Evolutionary conservation across 108 stramenopile species (phyloP), one percentile per base, ranked within the genome.

Genomic region (Cylindrotheca closterium): DNA sequence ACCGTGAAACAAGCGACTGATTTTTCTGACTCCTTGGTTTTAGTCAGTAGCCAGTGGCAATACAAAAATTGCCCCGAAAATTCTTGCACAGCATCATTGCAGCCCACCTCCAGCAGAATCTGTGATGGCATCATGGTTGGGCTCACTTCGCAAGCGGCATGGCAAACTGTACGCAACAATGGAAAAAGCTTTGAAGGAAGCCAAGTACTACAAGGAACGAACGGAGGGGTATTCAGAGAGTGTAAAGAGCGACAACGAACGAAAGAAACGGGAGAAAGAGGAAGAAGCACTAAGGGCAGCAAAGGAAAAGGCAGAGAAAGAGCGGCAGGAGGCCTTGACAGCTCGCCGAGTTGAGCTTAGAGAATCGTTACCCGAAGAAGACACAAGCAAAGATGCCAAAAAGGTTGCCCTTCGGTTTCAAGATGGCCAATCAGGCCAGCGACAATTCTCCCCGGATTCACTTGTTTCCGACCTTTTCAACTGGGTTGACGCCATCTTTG

Each of bases 81-180:
- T 89, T 21, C 49, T 93, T 29, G 84, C 85, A 17, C 88, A 89
- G 56, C 91, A 93, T 78, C 91, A 89, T 51, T 86, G 88, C 47
- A 73, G 71, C 75, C 91, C 91, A 24, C 91, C 91, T 12, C 87
- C 87, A 2, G 52, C 72, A 1, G 21, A 77, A 1, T 73, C 76
- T 17, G 55, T 63, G 0, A 78, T 93, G 81, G 70, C 67, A 3
- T 60, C 75, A 28, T 93, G 91, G 91, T 48, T 86, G 25, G 78
- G 84, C 28, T 46, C 84, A 8, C 54, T 88, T 31, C 77, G 88
- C 24, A 84, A 87, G 56, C 82, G 88, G 34, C 79, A 89, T 57
- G 70, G 72, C n/a, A 70, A 82, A 46, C 83, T 84, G 47, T 89
- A 77, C 70, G 70, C 65, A 17, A 61, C 62, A 25, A 73, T 93